These are phyloP conservation scores for Podaxis rugospora DNA, from an alignment of 768 basidiomycete genomes.

Conservation along the genomic window DNA sequence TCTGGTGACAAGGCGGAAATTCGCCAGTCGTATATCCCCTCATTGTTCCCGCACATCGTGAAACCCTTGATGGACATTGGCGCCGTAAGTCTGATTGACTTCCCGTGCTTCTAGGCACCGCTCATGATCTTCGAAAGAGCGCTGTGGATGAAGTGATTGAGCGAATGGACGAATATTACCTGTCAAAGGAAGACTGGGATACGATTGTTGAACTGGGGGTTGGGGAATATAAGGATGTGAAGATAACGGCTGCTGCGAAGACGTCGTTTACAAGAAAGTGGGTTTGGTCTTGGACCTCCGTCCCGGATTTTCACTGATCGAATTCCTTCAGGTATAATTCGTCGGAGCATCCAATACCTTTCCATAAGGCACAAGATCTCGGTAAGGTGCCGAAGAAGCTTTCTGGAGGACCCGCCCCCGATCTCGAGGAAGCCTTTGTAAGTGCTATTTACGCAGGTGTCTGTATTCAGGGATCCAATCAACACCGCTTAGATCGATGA, in stretches of 20 bases:
- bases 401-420: slow-evolving; percentile 69
- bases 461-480: slow-evolving; percentile 4
- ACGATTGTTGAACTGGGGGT: slow-evolving; percentile 91
- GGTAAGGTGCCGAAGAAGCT: slow-evolving; percentile 82
- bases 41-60: slow-evolving; percentile 79
- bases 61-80: slow-evolving; percentile 73
- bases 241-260: slow-evolving; percentile 80
- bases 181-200: slow-evolving; percentile 97
- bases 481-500: slow-evolving; percentile 24
- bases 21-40: slow-evolving; percentile 86
- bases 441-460: slow-evolving; percentile 10
- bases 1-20: slow-evolving; percentile 90
- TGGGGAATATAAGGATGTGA: slow-evolving; percentile 77
- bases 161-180: slow-evolving; percentile 90
- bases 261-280: slow-evolving; percentile 82
- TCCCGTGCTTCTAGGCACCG: neutral
- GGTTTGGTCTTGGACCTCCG: slow-evolving; percentile 19
- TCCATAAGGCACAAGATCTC: slow-evolving; percentile 82
- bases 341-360: slow-evolving; percentile 88
- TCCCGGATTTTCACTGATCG: neutral
- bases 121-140: slow-evolving; percentile 40
- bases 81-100: slow-evolving; percentile 46
- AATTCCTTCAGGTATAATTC: slow-evolving; percentile 72
- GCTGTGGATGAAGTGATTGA: slow-evolving; percentile 80
- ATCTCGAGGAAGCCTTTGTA: slow-evolving; percentile 87